These are phyloP conservation scores for Hymenoscyphus repandus DNA, from an alignment of 2,329 filamentous ascomycete genomes.

Conservation along the genomic window DNA sequence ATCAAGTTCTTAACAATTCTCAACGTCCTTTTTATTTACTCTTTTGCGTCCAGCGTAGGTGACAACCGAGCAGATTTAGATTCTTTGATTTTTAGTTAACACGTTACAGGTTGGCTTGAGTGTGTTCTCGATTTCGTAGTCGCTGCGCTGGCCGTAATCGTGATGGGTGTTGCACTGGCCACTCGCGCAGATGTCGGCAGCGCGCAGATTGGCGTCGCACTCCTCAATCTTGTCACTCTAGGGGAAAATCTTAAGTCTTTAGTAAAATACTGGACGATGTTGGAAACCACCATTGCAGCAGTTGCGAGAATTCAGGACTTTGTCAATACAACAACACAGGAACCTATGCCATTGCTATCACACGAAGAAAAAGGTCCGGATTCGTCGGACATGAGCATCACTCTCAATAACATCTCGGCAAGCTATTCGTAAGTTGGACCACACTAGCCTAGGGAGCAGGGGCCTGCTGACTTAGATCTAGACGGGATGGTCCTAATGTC, in stretches of 20 bases:
- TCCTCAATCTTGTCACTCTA: constrained; percentile 36
- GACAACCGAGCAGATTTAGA: no score
- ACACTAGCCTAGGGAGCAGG: not conserved
- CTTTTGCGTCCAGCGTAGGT: constrained; percentile 48
- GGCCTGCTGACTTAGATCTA: constrained; percentile 3
- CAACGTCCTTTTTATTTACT: constrained; percentile 53
- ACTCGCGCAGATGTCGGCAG: no score
- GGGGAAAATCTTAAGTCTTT: constrained; percentile 37
- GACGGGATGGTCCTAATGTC: constrained; percentile 7
- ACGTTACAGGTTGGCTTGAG: no score
- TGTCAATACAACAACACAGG: constrained; percentile 35
- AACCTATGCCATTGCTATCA: constrained; percentile 31
- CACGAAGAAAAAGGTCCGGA: constrained; percentile 27
- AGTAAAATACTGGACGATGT: constrained; percentile 44
- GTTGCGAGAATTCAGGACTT: constrained; percentile 50
- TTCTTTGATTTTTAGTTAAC: no score
- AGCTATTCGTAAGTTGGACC: constrained; percentile 2
- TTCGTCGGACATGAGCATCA: constrained; percentile 7
- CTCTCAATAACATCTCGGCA: constrained; percentile 10
- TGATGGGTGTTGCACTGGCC: no score
- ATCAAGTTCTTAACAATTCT: constrained; percentile 44
- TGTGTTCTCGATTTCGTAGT: no score
- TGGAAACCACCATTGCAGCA: constrained; percentile 53
- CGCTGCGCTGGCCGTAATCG: no score
- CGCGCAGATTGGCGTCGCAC: constrained; percentile 2